A percentile compares a stretch with the other conserved stretches of the same genome.
These are phyloP conservation scores for Paspalum notatum DNA, from an alignment of 176 grass and related monocot genomes.

Conservation along the genomic window DNA sequence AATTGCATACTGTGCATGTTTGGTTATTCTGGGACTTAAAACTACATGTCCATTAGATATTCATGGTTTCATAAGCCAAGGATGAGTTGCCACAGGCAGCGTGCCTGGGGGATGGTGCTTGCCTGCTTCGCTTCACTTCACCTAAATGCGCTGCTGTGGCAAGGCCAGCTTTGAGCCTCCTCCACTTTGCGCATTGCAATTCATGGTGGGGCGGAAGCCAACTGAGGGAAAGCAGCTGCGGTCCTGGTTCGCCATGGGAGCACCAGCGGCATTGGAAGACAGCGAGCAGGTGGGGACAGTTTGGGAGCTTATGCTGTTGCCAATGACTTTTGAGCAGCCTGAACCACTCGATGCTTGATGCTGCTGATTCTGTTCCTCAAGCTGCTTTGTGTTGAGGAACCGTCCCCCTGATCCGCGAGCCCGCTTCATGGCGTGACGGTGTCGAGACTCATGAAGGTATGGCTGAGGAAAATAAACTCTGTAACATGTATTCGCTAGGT, in stretches of 20 bases:
- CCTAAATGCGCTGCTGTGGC: conserved; percentile 41
- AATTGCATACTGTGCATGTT: background rate
- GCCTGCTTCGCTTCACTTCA: conserved; percentile 38
- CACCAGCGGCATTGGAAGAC: conserved; percentile 32
- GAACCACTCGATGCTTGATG: conserved; percentile 27
- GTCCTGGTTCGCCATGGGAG: conserved; percentile 56
- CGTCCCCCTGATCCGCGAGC: conserved; percentile 87
- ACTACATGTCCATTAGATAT: conserved; percentile 41
- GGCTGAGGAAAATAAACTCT: conserved; percentile 54
- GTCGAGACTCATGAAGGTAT: conserved; percentile 98
- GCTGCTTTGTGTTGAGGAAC: conserved; percentile 93
- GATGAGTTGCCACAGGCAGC: conserved; percentile 91
- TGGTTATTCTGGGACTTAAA: conserved; percentile 38
- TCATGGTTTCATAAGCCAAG: conserved; percentile 78
- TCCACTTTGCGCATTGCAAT: conserved; percentile 31
- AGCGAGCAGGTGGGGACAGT: conserved; percentile 14
- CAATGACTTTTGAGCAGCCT: conserved; percentile 35
- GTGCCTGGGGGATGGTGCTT: conserved; percentile 28
- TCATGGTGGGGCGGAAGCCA: conserved; percentile 39
- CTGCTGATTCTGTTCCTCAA: conserved; percentile 52
- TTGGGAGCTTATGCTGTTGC: conserved; percentile 36
- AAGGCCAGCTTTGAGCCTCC: conserved; percentile 36
- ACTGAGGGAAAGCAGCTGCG: conserved; percentile 35
- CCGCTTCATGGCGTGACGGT: conserved; percentile 92
- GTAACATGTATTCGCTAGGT: conserved; percentile 13